phyloP scores from a whole-genome alignment of 1,284 basidiomycete species.

The Cerrena zonata region DNA sequence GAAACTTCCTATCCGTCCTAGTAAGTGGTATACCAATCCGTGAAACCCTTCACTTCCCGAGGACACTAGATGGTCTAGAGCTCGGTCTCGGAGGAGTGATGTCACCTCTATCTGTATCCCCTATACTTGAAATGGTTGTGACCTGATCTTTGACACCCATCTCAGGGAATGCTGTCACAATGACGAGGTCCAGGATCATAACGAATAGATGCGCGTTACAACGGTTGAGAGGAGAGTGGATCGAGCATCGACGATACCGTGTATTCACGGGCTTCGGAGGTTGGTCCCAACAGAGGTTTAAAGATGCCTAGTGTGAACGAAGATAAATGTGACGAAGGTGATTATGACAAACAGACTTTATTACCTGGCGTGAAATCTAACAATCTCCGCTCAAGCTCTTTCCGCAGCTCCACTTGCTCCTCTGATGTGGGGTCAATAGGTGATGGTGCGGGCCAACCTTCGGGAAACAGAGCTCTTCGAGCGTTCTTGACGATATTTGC shows the following conservation, averaged over 20 bases:
- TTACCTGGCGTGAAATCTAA: conserved; percentile 42
- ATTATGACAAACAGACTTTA: conserved; percentile 17
- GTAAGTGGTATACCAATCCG: neutral
- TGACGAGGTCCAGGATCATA: conserved; percentile 56
- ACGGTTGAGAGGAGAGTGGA: conserved; percentile 49
- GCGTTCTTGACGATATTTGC: conserved; percentile 42
- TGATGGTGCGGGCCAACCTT: conserved; percentile 68
- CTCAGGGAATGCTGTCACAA: conserved; percentile 64
- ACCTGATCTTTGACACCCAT: conserved; percentile 30
- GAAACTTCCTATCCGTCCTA: too few relatives aligned
- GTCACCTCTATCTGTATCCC: neutral
- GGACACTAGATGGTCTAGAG: neutral
- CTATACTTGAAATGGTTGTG: neutral
- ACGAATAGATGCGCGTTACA: conserved; percentile 66
- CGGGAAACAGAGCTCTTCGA: conserved; percentile 70
- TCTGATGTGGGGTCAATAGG: conserved; percentile 64
- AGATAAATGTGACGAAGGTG: neutral
- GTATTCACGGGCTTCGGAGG: conserved; percentile 29
- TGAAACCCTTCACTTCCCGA: neutral
- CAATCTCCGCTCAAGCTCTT: conserved; percentile 45
- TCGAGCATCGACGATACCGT: conserved; percentile 51
- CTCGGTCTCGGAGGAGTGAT: neutral
- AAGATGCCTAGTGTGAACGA: conserved; percentile 21
- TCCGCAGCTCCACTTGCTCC: conserved; percentile 57
- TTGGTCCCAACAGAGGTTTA: conserved; percentile 44